Percentiles rank a stretch among this genome's conserved stretches.
Evolutionary conservation across 306 rosid species (phyloP).

Genomic region (Purshia tridentata): DNA sequence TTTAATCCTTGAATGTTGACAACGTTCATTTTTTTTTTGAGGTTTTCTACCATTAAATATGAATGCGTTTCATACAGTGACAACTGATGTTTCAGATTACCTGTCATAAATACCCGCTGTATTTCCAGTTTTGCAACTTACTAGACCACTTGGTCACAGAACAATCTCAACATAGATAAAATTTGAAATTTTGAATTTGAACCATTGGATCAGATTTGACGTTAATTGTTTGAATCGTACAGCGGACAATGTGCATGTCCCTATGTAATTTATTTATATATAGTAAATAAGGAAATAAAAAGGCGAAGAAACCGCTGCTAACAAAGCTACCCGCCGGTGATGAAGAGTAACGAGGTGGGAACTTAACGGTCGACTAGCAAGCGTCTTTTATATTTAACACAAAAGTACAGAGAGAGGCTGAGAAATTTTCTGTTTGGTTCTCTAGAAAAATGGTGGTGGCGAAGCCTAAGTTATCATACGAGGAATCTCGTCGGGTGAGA

Average conservation of each 20-base stretch:
- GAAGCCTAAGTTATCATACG: slow-evolving; percentile 31
- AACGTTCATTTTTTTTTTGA: too few relatives aligned
- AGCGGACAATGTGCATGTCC: too few relatives aligned
- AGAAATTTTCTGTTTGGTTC: slow-evolving; percentile 17
- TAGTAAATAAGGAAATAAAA: too few relatives aligned
- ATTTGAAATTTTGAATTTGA: slow-evolving; percentile 22
- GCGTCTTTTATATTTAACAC: background rate
- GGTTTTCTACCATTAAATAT: too few relatives aligned
- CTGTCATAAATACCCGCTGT: background rate
- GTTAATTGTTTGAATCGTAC: background rate
- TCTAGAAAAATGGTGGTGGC: slow-evolving; percentile 36
- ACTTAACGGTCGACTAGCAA: slow-evolving; percentile 5
- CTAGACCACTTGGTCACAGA: background rate
- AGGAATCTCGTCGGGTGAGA: slow-evolving; percentile 47
- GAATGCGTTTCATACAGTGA: too few relatives aligned
- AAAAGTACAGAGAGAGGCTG: background rate
- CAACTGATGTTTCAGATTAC: background rate
- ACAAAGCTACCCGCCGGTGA: too few relatives aligned
- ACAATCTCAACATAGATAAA: background rate
- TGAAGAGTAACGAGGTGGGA: background rate
- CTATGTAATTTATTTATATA: too few relatives aligned
- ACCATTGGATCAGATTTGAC: background rate
- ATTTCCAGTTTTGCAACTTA: background rate
- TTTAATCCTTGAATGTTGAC: too few relatives aligned
- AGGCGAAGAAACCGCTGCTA: too few relatives aligned